Base-by-base conservation (phyloP, 805 yeast genomes). In the Sugiyamaella qingdaonensis region DNA sequence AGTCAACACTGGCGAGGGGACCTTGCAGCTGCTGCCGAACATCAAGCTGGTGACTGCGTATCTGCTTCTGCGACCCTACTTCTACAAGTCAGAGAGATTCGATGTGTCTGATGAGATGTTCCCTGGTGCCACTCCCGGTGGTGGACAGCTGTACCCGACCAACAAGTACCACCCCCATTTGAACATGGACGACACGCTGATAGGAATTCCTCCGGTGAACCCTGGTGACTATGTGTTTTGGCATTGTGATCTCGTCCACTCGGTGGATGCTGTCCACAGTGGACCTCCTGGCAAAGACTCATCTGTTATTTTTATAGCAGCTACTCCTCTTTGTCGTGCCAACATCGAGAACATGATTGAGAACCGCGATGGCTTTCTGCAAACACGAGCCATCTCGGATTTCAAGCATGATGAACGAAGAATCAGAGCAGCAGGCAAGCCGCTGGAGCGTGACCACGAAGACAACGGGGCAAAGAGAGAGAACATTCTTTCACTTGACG, bases 151-250 rank as follows among this genome's bases (percentile, higher is more conserved):
- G 3, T 67, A 68, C 42, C 61, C 67, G 37, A 51, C 53, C 27
- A 64, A 63, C 8, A 52, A 52, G 1, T 51, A 57, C 42, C 73
- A 70, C 54, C 77, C 76, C 1, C 75, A 72, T 42, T 57, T 74
- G 37, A 45, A 64, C 4, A 67, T 64, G 14, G 54, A 57, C 1
- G 54, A 58, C 18, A 53, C 69, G 2, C 68, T 74, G 63, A 64
- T 67, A 11, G 58, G 68, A 1, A 61, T 73, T 42, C 78, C 78
- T 4, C 56, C 63, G 14, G 74, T 73, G 16, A 51, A 67, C 2
- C 68, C 74, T 10, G 78, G 78, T 8, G 77, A 73, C 58, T 65
- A 62, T 54, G 74, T 75, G 1, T 68, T 68, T 48, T 74, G 78
- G 78, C 79, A 75, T 51, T 65, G 71, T 49, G 78, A 74, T 55